Conservation (phyloP, 768 basidiomycete species). For the Leccinum fibrillosum region DNA sequence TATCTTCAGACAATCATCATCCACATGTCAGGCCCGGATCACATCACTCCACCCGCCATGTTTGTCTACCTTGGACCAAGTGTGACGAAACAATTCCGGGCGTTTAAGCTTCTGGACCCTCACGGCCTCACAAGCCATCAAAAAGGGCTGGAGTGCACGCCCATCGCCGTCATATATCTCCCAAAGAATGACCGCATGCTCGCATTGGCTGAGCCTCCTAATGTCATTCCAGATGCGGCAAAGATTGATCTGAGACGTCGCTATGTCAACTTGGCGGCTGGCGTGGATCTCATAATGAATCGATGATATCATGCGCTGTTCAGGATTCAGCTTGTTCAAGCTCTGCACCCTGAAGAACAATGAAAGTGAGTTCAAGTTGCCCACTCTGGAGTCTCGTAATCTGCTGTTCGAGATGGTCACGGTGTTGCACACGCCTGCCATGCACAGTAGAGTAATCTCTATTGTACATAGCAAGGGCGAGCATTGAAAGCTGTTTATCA, state of each 20-base stretch:
- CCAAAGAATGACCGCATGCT: not conserved
- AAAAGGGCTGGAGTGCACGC: not conserved
- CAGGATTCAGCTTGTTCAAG: not conserved
- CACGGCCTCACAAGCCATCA: not conserved
- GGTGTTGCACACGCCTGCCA: constrained; percentile 24
- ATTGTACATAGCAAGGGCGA: constrained; percentile 24
- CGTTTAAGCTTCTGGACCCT: not conserved
- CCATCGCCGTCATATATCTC: not conserved
- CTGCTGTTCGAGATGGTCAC: constrained; percentile 1
- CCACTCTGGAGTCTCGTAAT: not conserved
- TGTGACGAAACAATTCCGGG: not conserved
- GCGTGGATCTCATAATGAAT: not conserved
- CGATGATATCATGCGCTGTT: too few relatives aligned
- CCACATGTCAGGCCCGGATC: not conserved
- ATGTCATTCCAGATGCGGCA: not conserved
- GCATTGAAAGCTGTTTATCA: constrained; percentile 12
- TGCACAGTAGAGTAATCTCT: constrained; percentile 24
- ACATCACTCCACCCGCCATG: not conserved
- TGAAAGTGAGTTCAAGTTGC: not conserved
- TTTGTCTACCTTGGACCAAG: not conserved
- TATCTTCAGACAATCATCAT: not conserved
- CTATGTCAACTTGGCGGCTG: constrained; percentile 5
- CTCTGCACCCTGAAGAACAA: not conserved
- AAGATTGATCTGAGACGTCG: not conserved
- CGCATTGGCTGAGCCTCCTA: not conserved